Evolutionary conservation across 176 grass and related monocot species (phyloP).

Genomic region (Zoysia japonica): DNA sequence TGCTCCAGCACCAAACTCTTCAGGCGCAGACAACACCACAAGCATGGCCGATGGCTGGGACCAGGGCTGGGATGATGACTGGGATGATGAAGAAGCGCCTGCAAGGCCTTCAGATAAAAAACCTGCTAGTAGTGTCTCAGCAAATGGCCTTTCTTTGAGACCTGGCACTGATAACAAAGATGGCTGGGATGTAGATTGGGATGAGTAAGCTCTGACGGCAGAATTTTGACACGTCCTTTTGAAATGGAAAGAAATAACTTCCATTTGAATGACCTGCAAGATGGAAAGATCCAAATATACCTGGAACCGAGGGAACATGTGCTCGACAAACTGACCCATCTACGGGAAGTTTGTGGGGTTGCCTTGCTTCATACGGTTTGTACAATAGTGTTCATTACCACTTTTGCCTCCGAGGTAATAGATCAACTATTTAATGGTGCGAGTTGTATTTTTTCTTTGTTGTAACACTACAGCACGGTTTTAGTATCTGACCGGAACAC

Average conservation of each 20-base stretch:
- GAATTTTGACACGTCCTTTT: constrained; percentile 14
- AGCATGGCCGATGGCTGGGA: constrained; percentile 71
- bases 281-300: constrained; percentile 9
- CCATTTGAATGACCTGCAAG: neutral
- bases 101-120: constrained; percentile 48
- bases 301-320: neutral
- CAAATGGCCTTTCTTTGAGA: constrained; percentile 68
- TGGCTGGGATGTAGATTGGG: constrained; percentile 94
- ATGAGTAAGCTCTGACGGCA: constrained; percentile 54
- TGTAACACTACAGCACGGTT: constrained; percentile 32
- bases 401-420: constrained; percentile 29
- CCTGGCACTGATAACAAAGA: constrained; percentile 62
- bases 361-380: constrained; percentile 31
- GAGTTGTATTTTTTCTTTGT: constrained; percentile 26
- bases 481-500: constrained; percentile 20
- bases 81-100: constrained; percentile 85
- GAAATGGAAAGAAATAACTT: neutral
- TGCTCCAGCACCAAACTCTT: constrained; percentile 43
- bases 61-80: constrained; percentile 89
- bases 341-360: constrained; percentile 26
- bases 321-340: constrained; percentile 17
- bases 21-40: constrained; percentile 38
- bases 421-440: constrained; percentile 33
- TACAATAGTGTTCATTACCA: constrained; percentile 37
- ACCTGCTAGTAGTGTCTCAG: constrained; percentile 42